These are phyloP conservation scores for Cryphonectria nitschkei DNA, from an alignment of 2,329 filamentous ascomycete species.

Conservation along the genomic window DNA sequence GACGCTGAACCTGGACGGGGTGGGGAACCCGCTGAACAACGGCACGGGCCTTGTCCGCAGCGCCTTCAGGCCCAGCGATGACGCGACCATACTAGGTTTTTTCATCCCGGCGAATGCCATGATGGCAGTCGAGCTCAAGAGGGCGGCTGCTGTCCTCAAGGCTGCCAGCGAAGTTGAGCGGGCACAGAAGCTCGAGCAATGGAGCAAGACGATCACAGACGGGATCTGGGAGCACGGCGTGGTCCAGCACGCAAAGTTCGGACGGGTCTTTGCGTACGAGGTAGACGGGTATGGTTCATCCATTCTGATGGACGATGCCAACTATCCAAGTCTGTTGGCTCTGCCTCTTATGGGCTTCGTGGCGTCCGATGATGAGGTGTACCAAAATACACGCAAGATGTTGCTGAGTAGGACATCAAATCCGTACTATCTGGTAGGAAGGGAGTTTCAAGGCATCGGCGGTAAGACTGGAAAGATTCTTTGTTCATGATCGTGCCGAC, in stretches of 20 bases:
- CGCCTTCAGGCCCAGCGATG: constrained; percentile 92
- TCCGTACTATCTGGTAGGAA: constrained; percentile 83
- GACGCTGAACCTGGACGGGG: constrained; percentile 78
- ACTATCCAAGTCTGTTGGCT: constrained; percentile 79
- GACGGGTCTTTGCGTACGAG: constrained; percentile 83
- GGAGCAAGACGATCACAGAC: constrained; percentile 66
- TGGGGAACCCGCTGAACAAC: constrained; percentile 87
- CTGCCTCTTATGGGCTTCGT: constrained; percentile 80
- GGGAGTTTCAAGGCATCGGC: constrained; percentile 83
- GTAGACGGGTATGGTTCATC: constrained; percentile 84
- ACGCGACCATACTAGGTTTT: constrained; percentile 91
- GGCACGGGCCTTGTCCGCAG: constrained; percentile 87
- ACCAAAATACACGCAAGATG: constrained; percentile 83
- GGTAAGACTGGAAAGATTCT: constrained; percentile 52
- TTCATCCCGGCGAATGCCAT: constrained; percentile 96
- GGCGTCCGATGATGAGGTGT: constrained; percentile 65
- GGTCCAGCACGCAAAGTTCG: constrained; percentile 73
- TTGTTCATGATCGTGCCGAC: too few relatives aligned
- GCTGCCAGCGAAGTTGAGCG: constrained; percentile 58
- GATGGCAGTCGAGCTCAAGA: constrained; percentile 87
- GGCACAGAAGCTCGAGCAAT: constrained; percentile 59
- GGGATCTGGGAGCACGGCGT: constrained; percentile 87
- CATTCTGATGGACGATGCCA: constrained; percentile 89
- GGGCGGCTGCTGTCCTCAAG: constrained; percentile 71
- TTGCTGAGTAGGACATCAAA: constrained; percentile 77